Evolutionary conservation across 805 yeast genomes (phyloP), one percentile per base, ranked within the genome.

Genomic region (Wickerhamiella occidentalis): DNA sequence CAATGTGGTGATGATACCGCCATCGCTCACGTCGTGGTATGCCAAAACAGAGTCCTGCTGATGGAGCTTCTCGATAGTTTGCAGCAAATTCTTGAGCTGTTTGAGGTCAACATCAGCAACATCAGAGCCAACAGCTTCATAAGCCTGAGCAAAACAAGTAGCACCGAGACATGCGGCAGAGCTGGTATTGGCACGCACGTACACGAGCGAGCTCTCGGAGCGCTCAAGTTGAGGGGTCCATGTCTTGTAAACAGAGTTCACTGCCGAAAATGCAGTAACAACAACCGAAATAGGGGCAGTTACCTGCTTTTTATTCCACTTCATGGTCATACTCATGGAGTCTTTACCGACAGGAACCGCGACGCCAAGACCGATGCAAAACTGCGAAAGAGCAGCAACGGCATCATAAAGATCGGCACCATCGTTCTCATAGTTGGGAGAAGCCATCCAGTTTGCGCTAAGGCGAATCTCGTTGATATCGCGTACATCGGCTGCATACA

Each of bases 381-480:
- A 73, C 56, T 86, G 96, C 57, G 96, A 96, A 60, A 92, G 79
- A 3, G 97, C 97, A 68, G 87, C 88, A 43, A 92, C 98, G 43
- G 96, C 98, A 67, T 87, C 96, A 64, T 90, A 92, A 54, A 92
- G 72, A 54, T 86, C 88, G 47, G 94, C 75, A 53, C 98, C 98
- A 68, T 92, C 98, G 60, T 97, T 97, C 19, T 78, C 78, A 60
- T 88, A 94, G 30, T 90, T 74, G 23, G 98, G 95, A 45, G 97
- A 88, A 9, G 96, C 80, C 99, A 92, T 92, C 99, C 99, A 92
- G 72, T 92, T 92, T 42, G 99, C 99, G 47, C 95, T 85, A 52
- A 92, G 69, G 62, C 88, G 85, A 49, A 92, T 79, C 56, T 79
- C 75, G 54, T 79, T 80, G 53, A 90, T 71, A 6, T 79, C 70